Percentiles rank a stretch among this genome's conserved stretches.
Evolutionary conservation across 768 basidiomycete genomes (phyloP).

Genomic region (Dentipellis fragilis): DNA sequence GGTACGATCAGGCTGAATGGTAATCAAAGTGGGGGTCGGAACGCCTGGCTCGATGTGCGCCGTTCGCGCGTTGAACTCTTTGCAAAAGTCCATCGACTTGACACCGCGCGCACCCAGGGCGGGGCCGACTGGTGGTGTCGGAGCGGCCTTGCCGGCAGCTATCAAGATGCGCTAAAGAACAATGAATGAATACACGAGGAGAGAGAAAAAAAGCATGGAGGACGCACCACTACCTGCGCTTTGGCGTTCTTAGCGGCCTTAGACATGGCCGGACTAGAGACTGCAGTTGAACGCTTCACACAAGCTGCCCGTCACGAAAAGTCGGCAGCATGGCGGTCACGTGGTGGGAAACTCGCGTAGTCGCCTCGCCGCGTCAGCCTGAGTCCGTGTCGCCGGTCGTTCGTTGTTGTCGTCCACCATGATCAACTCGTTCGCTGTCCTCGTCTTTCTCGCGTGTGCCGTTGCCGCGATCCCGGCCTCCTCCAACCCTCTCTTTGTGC

Average conservation of each 20-base stretch:
- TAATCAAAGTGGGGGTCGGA: conserved; percentile 88
- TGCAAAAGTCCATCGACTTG: conserved; percentile 99
- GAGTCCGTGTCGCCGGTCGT: neutral
- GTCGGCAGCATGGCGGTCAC: neutral
- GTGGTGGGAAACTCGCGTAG: neutral
- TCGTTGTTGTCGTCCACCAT: conserved; percentile 21
- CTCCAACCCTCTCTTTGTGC: neutral
- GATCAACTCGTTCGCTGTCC: conserved; percentile 33
- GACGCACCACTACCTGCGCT: conserved; percentile 69
- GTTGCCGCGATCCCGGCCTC: conserved; percentile 31
- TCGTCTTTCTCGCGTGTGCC: conserved; percentile 36
- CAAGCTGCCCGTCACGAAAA: neutral
- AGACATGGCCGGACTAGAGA: conserved; percentile 39
- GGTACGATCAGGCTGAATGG: conserved; percentile 87
- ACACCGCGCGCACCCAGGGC: conserved; percentile 97
- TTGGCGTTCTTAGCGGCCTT: conserved; percentile 46
- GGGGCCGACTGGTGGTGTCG: conserved; percentile 93
- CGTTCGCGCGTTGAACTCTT: conserved; percentile 98
- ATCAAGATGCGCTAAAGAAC: conserved; percentile 66
- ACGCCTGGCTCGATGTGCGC: conserved; percentile 77
- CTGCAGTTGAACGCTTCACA: neutral
- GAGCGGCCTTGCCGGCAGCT: conserved; percentile 89
- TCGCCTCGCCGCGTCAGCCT: neutral
- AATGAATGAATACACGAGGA: conserved; percentile 4
- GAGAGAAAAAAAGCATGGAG: neutral